These are phyloP conservation scores for Argentina anserina DNA, from an alignment of 306 rosid genomes.

Conservation along the genomic window DNA sequence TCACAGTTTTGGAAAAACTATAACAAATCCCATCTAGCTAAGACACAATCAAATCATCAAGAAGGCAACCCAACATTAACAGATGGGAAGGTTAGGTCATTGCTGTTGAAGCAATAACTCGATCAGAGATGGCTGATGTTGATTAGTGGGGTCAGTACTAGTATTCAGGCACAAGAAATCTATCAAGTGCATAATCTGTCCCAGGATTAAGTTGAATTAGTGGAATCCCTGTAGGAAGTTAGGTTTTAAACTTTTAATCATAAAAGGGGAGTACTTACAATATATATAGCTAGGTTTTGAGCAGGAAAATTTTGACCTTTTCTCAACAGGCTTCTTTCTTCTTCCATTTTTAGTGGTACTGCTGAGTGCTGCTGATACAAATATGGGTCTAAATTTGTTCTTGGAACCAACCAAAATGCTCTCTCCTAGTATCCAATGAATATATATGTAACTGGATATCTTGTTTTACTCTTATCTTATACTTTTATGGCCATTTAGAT, in stretches of 20 bases:
- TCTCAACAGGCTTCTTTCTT: not conserved
- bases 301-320: not conserved
- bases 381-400: not conserved
- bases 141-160: conserved; percentile 15
- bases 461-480: not conserved
- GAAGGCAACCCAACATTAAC: not conserved
- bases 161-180: conserved; percentile 6
- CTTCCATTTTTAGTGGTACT: not conserved
- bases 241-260: conserved; percentile 29
- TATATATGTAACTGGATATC: conserved; percentile 1
- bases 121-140: conserved; percentile 6
- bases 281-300: not conserved
- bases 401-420: not conserved
- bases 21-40: not conserved
- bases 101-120: conserved; percentile 8
- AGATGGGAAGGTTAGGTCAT: conserved; percentile 13
- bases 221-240: conserved; percentile 27
- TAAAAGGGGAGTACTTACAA: conserved; percentile 1
- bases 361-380: not conserved
- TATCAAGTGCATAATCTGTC: conserved; percentile 8
- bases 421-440: not conserved
- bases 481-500: not conserved
- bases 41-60: not conserved
- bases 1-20: not conserved
- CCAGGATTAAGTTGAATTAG: conserved; percentile 18